Evolutionary conservation across 2,329 filamentous ascomycete genomes (phyloP).

Genomic region (Huntiella bhutanensis): DNA sequence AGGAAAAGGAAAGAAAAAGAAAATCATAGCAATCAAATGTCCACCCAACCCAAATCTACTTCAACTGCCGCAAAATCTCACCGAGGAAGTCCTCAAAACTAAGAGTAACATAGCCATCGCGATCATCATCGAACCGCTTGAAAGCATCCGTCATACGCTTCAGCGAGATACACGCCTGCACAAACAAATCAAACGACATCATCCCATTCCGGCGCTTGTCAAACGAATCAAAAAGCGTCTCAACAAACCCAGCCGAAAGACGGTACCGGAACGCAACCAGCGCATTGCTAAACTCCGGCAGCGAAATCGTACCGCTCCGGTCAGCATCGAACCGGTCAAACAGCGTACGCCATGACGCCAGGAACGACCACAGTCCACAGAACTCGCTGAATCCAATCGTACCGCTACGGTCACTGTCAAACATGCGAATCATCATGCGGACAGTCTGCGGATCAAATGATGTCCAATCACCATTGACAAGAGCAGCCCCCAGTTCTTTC

Average conservation of each 20-base stretch:
- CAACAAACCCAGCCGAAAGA: constrained; percentile 65
- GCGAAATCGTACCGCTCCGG: constrained; percentile 66
- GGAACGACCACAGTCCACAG: constrained; percentile 87
- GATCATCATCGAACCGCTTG: constrained; percentile 94
- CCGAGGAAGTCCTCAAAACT: constrained; percentile 69
- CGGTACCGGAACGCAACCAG: constrained; percentile 87
- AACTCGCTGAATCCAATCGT: constrained; percentile 93
- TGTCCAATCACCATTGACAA: constrained; percentile 93
- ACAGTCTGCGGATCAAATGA: constrained; percentile 88
- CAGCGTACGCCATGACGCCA: constrained; percentile 80
- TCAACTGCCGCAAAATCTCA: constrained; percentile 44
- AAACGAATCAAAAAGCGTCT: constrained; percentile 72
- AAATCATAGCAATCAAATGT: neutral
- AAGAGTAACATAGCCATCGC: constrained; percentile 77
- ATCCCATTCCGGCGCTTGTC: constrained; percentile 54
- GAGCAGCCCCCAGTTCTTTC: constrained; percentile 66
- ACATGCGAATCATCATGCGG: constrained; percentile 99
- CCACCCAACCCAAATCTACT: constrained; percentile 18
- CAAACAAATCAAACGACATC: constrained; percentile 90
- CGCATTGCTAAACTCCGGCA: constrained; percentile 75
- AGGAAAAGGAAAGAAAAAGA: neutral
- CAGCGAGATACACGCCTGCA: constrained; percentile 88
- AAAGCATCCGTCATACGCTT: constrained; percentile 99
- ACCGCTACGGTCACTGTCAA: constrained; percentile 76
- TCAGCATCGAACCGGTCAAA: constrained; percentile 94